A percentile compares a stretch with the other conserved stretches of the same genome.
Conservation (phyloP, 805 yeast genomes). For the Allodekkera sacchari region DNA sequence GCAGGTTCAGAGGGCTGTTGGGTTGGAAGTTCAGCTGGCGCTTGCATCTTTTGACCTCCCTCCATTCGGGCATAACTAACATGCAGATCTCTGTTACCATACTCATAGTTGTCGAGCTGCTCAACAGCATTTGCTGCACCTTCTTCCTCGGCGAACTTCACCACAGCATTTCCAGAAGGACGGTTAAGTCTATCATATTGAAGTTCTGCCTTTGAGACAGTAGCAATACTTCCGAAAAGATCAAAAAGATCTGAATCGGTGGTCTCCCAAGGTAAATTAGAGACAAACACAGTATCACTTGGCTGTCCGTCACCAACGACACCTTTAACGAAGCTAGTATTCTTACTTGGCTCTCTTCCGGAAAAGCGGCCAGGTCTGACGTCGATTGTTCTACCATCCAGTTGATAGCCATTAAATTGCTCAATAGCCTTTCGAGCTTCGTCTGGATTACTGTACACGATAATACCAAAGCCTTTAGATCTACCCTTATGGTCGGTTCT, state of each 20-base stretch:
- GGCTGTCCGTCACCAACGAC: slow-evolving; percentile 56
- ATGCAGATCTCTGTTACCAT: slow-evolving; percentile 70
- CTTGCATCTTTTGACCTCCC: slow-evolving; percentile 1
- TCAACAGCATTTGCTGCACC: slow-evolving; percentile 68
- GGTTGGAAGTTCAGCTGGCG: neutral
- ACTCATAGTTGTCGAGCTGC: slow-evolving; percentile 69
- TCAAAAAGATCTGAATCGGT: slow-evolving; percentile 76
- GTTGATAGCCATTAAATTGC: slow-evolving; percentile 55
- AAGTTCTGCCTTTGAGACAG: slow-evolving; percentile 68
- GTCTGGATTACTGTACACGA: slow-evolving; percentile 54
- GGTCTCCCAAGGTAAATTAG: slow-evolving; percentile 86
- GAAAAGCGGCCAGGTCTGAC: slow-evolving; percentile 61
- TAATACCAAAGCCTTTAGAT: slow-evolving; percentile 83
- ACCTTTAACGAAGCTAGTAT: slow-evolving; percentile 56
- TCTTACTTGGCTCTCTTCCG: slow-evolving; percentile 20
- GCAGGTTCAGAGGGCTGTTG: slow-evolving; percentile 1
- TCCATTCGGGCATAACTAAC: slow-evolving; percentile 55
- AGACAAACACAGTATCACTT: slow-evolving; percentile 55
- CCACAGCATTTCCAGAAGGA: slow-evolving; percentile 81
- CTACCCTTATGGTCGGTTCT: slow-evolving; percentile 58
- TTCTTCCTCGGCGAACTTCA: slow-evolving; percentile 57
- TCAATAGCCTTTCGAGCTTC: slow-evolving; percentile 69
- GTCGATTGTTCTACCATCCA: slow-evolving; percentile 72
- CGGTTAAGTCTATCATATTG: slow-evolving; percentile 53
- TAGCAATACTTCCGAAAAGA: slow-evolving; percentile 77